A percentile compares a stretch with the other conserved stretches of the same genome.
Conservation (phyloP, 2,329 filamentous ascomycete genomes). For the Diaporthe citrichinensis region DNA sequence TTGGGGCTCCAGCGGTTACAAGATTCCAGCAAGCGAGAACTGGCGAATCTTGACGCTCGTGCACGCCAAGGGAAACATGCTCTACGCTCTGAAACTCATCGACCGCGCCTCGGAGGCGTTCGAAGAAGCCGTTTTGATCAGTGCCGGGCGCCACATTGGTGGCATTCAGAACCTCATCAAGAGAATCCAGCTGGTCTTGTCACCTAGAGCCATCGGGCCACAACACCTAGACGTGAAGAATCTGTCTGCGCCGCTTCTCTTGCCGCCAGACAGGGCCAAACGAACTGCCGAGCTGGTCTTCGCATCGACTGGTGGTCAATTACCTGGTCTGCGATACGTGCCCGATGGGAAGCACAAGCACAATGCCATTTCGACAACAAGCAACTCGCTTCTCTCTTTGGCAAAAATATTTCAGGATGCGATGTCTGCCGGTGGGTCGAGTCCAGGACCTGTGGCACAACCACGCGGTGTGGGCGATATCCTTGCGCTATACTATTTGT, state of each 20-base stretch:
- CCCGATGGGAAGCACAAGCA: conserved; percentile 79
- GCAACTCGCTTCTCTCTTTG: conserved; percentile 92
- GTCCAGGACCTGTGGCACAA: conserved; percentile 69
- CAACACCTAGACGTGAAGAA: conserved; percentile 47
- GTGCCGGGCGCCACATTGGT: conserved; percentile 77
- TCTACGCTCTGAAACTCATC: conserved; percentile 91
- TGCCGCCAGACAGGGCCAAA: conserved; percentile 87
- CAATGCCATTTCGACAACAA: conserved; percentile 91
- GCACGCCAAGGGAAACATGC: conserved; percentile 98
- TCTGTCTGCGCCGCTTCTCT: conserved; percentile 75
- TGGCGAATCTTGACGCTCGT: conserved; percentile 93
- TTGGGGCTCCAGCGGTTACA: conserved; percentile 86
- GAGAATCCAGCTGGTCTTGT: conserved; percentile 80
- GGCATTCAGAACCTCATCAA: conserved; percentile 85
- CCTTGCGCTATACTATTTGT: conserved; percentile 93
- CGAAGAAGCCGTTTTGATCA: conserved; percentile 94
- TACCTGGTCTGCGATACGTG: conserved; percentile 84
- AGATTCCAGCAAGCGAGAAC: conserved; percentile 87
- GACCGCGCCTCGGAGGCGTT: conserved; percentile 87
- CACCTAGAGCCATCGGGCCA: conserved; percentile 55
- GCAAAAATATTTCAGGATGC: conserved; percentile 98
- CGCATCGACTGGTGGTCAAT: conserved; percentile 75
- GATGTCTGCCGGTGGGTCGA: conserved; percentile 80
- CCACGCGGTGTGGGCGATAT: conserved; percentile 91
- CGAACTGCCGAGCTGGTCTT: conserved; percentile 89